phyloP scores from a whole-genome alignment of 1,139 yeast species.

The Dujonia santamariae region DNA sequence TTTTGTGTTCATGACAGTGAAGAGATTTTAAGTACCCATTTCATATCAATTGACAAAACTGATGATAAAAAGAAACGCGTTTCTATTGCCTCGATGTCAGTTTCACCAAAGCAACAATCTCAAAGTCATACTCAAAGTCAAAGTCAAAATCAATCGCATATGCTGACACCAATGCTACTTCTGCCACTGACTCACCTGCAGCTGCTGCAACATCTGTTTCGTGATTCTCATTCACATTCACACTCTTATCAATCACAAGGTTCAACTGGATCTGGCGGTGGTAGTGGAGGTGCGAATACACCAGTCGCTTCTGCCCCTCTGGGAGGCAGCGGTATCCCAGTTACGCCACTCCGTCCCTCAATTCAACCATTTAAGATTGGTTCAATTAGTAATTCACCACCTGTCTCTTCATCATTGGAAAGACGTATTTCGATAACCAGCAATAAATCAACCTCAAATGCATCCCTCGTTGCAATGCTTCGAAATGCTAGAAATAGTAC shows the following conservation, averaged over 20 bases:
- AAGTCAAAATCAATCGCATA: too few species aligned
- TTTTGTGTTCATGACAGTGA: slow-evolving; percentile 70
- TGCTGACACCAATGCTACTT: too few species aligned
- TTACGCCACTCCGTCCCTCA: slow-evolving; percentile 24
- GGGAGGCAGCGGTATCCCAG: background rate
- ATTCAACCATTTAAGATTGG: slow-evolving; percentile 64
- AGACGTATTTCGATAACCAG: slow-evolving; percentile 44
- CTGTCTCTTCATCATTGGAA: slow-evolving; percentile 34
- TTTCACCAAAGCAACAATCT: too few species aligned
- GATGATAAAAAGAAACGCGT: slow-evolving; percentile 10
- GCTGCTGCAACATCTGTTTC: too few species aligned
- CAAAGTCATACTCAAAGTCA: too few species aligned
- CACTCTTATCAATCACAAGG: too few species aligned
- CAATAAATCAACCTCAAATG: slow-evolving; percentile 51
- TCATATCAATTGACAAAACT: slow-evolving; percentile 42
- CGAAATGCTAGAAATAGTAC: slow-evolving; percentile 45
- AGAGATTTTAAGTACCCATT: slow-evolving; percentile 58
- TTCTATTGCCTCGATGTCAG: slow-evolving; percentile 19
- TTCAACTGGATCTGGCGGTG: too few species aligned
- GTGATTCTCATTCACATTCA: too few species aligned
- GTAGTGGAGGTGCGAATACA: background rate
- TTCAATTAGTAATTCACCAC: slow-evolving; percentile 52
- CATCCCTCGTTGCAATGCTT: slow-evolving; percentile 52
- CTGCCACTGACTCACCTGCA: too few species aligned
- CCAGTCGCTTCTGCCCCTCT: background rate